Evolutionary conservation across 495 filamentous ascomycete genomes (phyloP).

Genomic region (Astrothelium subdiscretum): DNA sequence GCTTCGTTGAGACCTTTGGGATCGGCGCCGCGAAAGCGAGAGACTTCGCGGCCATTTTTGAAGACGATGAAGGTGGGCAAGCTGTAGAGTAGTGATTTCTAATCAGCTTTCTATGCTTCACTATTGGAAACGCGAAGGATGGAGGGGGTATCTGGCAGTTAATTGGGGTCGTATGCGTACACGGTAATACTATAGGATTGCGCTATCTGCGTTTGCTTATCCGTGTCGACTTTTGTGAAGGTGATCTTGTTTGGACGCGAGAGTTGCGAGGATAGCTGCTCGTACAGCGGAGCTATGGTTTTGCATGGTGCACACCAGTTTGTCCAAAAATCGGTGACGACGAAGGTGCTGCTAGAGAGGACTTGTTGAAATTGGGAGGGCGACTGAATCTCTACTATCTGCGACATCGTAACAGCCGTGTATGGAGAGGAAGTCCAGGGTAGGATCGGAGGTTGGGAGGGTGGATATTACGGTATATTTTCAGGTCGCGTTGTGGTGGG

Average conservation of each 20-base stretch:
- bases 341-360: slow-evolving; percentile 54
- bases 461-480: not conserved
- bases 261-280: slow-evolving; percentile 59
- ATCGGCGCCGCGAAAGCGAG: slow-evolving; percentile 65
- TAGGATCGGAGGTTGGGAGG: not conserved
- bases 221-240: slow-evolving; percentile 80
- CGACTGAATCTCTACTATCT: slow-evolving; percentile 59
- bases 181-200: slow-evolving; percentile 58
- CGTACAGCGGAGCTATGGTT: slow-evolving; percentile 71
- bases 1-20: slow-evolving; percentile 52
- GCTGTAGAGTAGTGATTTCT: slow-evolving; percentile 16
- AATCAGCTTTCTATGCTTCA: slow-evolving; percentile 2
- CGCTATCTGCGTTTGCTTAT: slow-evolving; percentile 62
- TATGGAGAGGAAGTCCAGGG: not conserved
- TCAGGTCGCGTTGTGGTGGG: not conserved
- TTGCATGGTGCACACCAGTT: slow-evolving; percentile 82
- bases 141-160: not conserved
- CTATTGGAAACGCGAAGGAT: not conserved
- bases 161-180: slow-evolving; percentile 33
- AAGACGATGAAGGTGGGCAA: slow-evolving; percentile 89
- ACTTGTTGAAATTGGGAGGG: slow-evolving; percentile 57
- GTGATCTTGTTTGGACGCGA: slow-evolving; percentile 62
- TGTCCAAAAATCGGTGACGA: slow-evolving; percentile 83
- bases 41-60: slow-evolving; percentile 53
- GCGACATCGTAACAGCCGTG: slow-evolving; percentile 37